Percentiles rank a stretch among this genome's conserved stretches.
These are phyloP conservation scores for Miamiensis avidus DNA, from an alignment of 169 alveolate species.

Conservation along the genomic window DNA sequence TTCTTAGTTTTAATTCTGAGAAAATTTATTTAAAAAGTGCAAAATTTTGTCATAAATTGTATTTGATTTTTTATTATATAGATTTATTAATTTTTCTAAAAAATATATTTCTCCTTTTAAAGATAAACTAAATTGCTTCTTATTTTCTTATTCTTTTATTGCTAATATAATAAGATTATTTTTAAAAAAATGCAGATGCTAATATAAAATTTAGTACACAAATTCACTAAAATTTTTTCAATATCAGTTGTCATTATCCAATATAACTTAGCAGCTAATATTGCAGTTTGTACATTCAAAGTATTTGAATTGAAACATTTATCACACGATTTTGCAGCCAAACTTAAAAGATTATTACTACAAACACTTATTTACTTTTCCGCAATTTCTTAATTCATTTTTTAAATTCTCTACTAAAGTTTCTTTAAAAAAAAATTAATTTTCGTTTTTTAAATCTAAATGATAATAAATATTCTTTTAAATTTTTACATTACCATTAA, in stretches of 20 bases:
- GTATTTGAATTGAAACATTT: background rate
- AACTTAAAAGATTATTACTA: no score
- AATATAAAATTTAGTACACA: no score
- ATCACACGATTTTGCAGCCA: background rate
- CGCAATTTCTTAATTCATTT: no score
- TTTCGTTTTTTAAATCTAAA: background rate
- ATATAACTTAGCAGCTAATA: background rate
- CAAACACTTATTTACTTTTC: no score
- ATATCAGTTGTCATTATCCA: background rate
- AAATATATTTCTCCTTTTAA: background rate
- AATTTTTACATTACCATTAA: background rate
- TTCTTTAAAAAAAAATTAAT: background rate
- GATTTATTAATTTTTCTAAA: background rate
- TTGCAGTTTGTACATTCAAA: background rate
- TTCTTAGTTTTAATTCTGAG: background rate
- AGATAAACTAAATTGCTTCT: background rate
- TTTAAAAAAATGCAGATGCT: no score
- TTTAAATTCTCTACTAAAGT: constrained; percentile 1
- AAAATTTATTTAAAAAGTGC: background rate
- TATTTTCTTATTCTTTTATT: background rate
- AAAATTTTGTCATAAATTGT: background rate
- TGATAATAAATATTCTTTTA: background rate
- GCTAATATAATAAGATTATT: background rate
- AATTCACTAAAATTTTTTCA: no score
- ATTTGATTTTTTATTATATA: no score